Base-by-base conservation (phyloP, 345 rosid species). In the Brassica cretica region DNA sequence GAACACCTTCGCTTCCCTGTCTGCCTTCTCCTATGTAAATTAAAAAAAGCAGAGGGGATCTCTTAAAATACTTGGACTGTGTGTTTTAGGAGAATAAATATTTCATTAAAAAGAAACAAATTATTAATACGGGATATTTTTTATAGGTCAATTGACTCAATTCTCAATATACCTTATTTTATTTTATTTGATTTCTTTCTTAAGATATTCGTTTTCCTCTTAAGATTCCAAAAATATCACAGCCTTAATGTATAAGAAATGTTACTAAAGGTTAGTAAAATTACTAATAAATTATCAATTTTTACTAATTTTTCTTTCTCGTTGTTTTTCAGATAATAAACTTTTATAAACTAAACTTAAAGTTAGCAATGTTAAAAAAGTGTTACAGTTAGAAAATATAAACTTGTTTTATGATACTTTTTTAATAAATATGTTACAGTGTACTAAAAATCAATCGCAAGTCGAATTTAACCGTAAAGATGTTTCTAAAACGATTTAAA, bases 1-100 rank as follows among this genome's bases (percentile, higher is more conserved):
- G 64, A 79, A 67, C 74, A 78, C 66, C 60, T 46, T 12, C 56
- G 2, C 39, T 60, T 70, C 75, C 11, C 71, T 49, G 18, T 9
- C 58, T 15, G 18, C 1, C 59, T n/a, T n/a, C 66, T 66, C 76
- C 72, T 61, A 33, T 63, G 73, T 21, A 67, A 67, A 7, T 72
- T 73, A 60, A 21, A 21, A 21, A 30, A 37, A 78, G 74, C 65
- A 68, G 70, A 68, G 65, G 65, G 37, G 75, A 32, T 41, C 76
- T 78, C 60, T 77, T 6, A 11, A 71, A 51, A 55, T 35, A 39
- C 67, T 77, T 64, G 65, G 58, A 63, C 59, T 15, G 21, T 68
- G 73, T 60, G 3, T 59, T 44, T 76, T 11, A 68, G 37, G 53
- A 29, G 35, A 59, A 58, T 58, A 74, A 39, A 65, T 33, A 32